Percentiles rank a stretch among this genome's conserved stretches.
phyloP scores from a whole-genome alignment of 2,329 filamentous ascomycete species.

The Sclerotinia nivalis region DNA sequence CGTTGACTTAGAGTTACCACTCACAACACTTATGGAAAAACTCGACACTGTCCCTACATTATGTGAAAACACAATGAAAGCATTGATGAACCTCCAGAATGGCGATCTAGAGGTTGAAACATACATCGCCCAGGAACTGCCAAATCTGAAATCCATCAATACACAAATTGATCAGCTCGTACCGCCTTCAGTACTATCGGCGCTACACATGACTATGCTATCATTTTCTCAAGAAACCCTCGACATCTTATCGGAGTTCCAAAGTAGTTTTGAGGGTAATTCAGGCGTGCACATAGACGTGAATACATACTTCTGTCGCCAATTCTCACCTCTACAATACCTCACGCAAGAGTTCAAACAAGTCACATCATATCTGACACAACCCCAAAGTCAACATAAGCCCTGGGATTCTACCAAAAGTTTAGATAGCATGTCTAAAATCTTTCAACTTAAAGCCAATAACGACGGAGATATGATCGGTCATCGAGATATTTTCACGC shows the following conservation, averaged over 20 bases:
- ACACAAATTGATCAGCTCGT: background rate
- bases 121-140: background rate
- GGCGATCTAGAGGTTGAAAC: background rate
- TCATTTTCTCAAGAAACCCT: background rate
- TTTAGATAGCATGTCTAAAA: background rate
- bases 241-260: background rate
- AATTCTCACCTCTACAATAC: background rate
- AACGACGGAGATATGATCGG: background rate
- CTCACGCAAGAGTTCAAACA: slow-evolving; percentile 8
- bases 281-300: background rate
- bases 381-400: background rate
- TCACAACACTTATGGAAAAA: background rate
- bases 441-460: background rate
- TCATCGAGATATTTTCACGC: background rate
- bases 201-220: background rate
- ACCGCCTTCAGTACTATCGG: background rate
- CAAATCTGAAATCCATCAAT: background rate
- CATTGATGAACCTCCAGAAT: background rate
- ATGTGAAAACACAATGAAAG: background rate
- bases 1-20: background rate
- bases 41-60: slow-evolving; percentile 3
- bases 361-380: background rate
- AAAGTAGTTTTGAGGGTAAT: background rate
- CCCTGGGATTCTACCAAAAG: background rate
- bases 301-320: background rate